Evolutionary conservation across 1,284 basidiomycete genomes (phyloP).

Genomic region (Ganoderma meredithae): DNA sequence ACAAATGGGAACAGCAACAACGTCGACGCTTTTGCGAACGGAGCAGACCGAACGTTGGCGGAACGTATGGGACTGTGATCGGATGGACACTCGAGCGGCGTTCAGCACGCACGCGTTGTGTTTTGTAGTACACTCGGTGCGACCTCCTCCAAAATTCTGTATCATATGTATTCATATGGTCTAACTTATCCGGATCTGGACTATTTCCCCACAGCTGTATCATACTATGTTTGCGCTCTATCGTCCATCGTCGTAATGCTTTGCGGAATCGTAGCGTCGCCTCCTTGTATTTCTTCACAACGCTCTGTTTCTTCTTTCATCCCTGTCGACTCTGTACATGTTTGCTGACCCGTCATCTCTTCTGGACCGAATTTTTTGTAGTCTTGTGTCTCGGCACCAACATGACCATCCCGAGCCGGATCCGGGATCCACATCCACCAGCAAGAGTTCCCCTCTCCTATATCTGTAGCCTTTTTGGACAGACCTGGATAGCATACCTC

Average conservation of each 20-base stretch:
- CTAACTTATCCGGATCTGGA: slow-evolving; percentile 41
- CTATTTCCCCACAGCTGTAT: slow-evolving; percentile 43
- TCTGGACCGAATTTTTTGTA: slow-evolving; percentile 14
- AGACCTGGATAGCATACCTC: slow-evolving; percentile 13
- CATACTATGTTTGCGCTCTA: slow-evolving; percentile 38
- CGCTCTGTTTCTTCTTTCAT: slow-evolving; percentile 20
- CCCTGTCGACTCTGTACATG: slow-evolving; percentile 19
- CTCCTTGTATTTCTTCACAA: slow-evolving; percentile 30
- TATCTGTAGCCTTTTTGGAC: slow-evolving; percentile 12
- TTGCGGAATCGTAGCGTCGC: slow-evolving; percentile 40
- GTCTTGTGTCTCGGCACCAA: neutral
- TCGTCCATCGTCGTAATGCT: slow-evolving; percentile 43
- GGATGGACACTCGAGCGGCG: slow-evolving; percentile 38
- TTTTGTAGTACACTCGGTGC: slow-evolving; percentile 55
- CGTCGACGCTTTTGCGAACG: slow-evolving; percentile 39
- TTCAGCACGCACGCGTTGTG: slow-evolving; percentile 31
- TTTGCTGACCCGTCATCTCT: slow-evolving; percentile 23
- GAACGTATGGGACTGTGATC: slow-evolving; percentile 74
- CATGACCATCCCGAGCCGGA: slow-evolving; percentile 1
- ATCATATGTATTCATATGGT: slow-evolving; percentile 35
- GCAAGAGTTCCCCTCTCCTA: neutral
- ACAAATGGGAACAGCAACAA: slow-evolving; percentile 31
- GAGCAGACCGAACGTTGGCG: slow-evolving; percentile 79
- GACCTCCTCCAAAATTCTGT: slow-evolving; percentile 37
- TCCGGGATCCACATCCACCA: neutral